These are phyloP conservation scores for Nicotiana noctiflora DNA, from an alignment of 257 asterid genomes.

Conservation along the genomic window DNA sequence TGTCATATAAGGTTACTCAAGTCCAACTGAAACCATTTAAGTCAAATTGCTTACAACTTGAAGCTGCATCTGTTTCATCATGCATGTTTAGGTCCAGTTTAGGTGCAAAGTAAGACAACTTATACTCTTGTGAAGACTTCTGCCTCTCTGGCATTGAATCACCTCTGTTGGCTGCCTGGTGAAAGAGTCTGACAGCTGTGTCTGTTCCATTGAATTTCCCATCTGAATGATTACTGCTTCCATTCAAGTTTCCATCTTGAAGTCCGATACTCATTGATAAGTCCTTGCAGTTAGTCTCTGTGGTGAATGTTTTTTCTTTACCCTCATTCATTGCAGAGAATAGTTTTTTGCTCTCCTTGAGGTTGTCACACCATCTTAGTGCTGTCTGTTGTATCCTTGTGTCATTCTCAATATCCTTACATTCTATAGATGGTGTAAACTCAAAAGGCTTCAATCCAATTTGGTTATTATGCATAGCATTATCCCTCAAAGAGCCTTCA, in stretches of 20 bases:
- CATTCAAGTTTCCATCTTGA: slow-evolving; percentile 41
- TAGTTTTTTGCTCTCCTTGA: slow-evolving; percentile 30
- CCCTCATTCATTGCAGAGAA: slow-evolving; percentile 29
- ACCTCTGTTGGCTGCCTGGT: slow-evolving; percentile 11
- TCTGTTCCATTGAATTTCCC: slow-evolving; percentile 28
- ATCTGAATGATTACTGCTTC: slow-evolving; percentile 14
- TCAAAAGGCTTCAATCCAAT: slow-evolving; percentile 31
- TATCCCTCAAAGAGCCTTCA: slow-evolving; percentile 57
- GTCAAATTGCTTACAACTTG: slow-evolving; percentile 65
- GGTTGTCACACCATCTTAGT: slow-evolving; percentile 42
- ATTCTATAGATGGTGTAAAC: slow-evolving; percentile 28
- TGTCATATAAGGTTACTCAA: slow-evolving; percentile 19
- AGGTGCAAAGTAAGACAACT: slow-evolving; percentile 39
- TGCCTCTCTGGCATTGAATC: slow-evolving; percentile 35
- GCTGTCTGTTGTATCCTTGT: slow-evolving; percentile 30
- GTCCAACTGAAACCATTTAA: slow-evolving; percentile 63
- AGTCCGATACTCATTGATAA: slow-evolving; percentile 67
- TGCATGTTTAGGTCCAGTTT: slow-evolving; percentile 70
- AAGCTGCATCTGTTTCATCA: slow-evolving; percentile 43
- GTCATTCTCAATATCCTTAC: slow-evolving; percentile 23
- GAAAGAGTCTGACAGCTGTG: slow-evolving; percentile 17
- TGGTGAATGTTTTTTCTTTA: slow-evolving; percentile 25
- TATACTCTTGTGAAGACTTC: slow-evolving; percentile 30
- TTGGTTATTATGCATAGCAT: slow-evolving; percentile 34
- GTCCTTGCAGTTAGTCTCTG: slow-evolving; percentile 28